These are phyloP conservation scores for Pseudonitzschia delicatissima DNA, from an alignment of 108 stramenopile species.

Conservation along the genomic window DNA sequence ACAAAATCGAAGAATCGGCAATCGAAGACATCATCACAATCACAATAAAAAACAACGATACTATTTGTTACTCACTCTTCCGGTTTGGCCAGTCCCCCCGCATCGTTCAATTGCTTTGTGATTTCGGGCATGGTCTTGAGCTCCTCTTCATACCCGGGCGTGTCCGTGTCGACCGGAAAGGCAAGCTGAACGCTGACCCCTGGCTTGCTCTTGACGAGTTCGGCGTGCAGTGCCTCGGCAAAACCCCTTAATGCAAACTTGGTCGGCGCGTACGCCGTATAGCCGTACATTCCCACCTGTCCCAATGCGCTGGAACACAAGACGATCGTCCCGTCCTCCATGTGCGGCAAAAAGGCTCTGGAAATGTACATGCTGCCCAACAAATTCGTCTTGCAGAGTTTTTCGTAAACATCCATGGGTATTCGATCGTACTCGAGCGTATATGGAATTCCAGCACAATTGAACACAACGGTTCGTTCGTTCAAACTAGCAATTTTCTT, in stretches of 20 bases:
- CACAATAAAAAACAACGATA: neutral
- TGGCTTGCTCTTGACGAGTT: conserved; percentile 42
- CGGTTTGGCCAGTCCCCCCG: conserved; percentile 57
- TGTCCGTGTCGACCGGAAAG: conserved; percentile 96
- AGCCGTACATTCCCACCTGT: conserved; percentile 82
- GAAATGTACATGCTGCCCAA: conserved; percentile 72
- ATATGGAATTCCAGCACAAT: conserved; percentile 72
- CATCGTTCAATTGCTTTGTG: conserved; percentile 66
- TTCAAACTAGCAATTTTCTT: conserved; percentile 27
- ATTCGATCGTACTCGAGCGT: conserved; percentile 60
- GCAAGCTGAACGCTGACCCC: conserved; percentile 70
- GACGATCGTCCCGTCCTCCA: conserved; percentile 51
- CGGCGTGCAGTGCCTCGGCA: conserved; percentile 76
- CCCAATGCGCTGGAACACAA: conserved; percentile 78
- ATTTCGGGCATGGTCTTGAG: conserved; percentile 69
- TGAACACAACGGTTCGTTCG: conserved; percentile 52
- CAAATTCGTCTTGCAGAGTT: conserved; percentile 67
- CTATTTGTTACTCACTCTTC: conserved; percentile 44
- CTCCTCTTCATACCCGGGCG: conserved; percentile 92
- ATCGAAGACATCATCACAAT: neutral
- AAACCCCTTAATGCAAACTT: conserved; percentile 86
- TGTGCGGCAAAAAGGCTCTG: conserved; percentile 75
- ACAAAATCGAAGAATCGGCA: neutral
- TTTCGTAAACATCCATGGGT: conserved; percentile 42
- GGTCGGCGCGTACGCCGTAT: conserved; percentile 78